Percentiles rank a stretch among this genome's conserved stretches.
Conservation (phyloP, 2,329 filamentous ascomycete genomes). For the Juglanconis sp. region DNA sequence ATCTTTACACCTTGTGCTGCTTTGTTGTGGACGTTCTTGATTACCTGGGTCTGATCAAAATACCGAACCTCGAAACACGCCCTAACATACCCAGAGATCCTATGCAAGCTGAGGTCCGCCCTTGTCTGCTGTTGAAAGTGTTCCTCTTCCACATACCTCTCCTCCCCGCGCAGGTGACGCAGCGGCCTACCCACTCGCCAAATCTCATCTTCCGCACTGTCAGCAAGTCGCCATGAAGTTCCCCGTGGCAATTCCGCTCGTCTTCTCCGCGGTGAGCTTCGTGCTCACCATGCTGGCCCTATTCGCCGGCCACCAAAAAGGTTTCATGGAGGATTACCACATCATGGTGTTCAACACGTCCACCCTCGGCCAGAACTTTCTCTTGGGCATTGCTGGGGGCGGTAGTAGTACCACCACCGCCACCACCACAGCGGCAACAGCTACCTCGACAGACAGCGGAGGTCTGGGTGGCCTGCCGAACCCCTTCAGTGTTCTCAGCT, state of each 20-base stretch:
- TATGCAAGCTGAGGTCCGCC: too few relatives aligned
- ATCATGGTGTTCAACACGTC: slow-evolving; percentile 41
- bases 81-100: too few relatives aligned
- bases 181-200: too few relatives aligned
- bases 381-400: slow-evolving; percentile 21
- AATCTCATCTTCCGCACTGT: not conserved
- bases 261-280: slow-evolving; percentile 34
- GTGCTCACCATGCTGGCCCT: slow-evolving; percentile 35
- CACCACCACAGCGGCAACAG: slow-evolving; percentile 22
- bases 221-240: slow-evolving; percentile 13
- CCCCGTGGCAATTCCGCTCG: slow-evolving; percentile 25
- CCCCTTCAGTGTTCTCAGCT: slow-evolving; percentile 7
- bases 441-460: slow-evolving; percentile 18
- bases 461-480: slow-evolving; percentile 19
- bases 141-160: too few relatives aligned
- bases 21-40: not conserved
- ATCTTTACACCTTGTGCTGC: slow-evolving; percentile 3
- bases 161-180: too few relatives aligned
- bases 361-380: slow-evolving; percentile 36
- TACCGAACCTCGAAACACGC: too few relatives aligned
- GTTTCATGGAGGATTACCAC: slow-evolving; percentile 36
- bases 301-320: slow-evolving; percentile 35
- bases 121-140: too few relatives aligned
- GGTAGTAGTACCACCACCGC: slow-evolving; percentile 21
- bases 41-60: not conserved